These are phyloP conservation scores for Rhipidocladum racemiflorum DNA, from an alignment of 176 grass and related monocot genomes.

Conservation along the genomic window DNA sequence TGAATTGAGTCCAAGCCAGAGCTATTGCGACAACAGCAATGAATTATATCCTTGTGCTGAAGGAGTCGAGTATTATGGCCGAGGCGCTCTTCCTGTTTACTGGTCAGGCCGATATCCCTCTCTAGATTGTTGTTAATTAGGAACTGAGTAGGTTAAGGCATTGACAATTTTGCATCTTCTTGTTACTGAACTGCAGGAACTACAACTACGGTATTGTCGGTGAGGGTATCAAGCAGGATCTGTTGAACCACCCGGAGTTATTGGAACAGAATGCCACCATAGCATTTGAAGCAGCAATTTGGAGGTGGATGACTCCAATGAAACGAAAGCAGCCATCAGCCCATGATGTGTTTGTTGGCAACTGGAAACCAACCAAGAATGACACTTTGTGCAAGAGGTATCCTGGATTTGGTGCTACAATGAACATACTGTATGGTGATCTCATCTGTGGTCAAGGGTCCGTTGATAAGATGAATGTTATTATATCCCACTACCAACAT, in stretches of 20 bases:
- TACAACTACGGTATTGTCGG: constrained; percentile 75
- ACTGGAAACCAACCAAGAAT: constrained; percentile 85
- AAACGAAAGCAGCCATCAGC: constrained; percentile 85
- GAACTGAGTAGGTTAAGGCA: not conserved
- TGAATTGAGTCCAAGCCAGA: constrained; percentile 82
- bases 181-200: constrained; percentile 59
- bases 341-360: constrained; percentile 86
- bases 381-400: constrained; percentile 72
- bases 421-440: constrained; percentile 84
- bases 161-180: not conserved
- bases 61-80: constrained; percentile 75
- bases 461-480: constrained; percentile 59
- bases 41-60: constrained; percentile 62
- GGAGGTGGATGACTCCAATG: constrained; percentile 97
- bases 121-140: constrained; percentile 1
- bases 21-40: constrained; percentile 57
- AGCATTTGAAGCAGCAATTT: constrained; percentile 86
- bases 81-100: constrained; percentile 79
- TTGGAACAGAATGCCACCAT: constrained; percentile 84
- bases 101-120: constrained; percentile 38
- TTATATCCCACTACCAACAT: constrained; percentile 70
- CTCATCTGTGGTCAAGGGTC: constrained; percentile 59
- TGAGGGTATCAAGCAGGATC: constrained; percentile 65
- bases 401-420: constrained; percentile 83
- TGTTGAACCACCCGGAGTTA: constrained; percentile 88